Conservation (phyloP, 192 early-diverging fungal genomes). For the Coemansia sp. region DNA sequence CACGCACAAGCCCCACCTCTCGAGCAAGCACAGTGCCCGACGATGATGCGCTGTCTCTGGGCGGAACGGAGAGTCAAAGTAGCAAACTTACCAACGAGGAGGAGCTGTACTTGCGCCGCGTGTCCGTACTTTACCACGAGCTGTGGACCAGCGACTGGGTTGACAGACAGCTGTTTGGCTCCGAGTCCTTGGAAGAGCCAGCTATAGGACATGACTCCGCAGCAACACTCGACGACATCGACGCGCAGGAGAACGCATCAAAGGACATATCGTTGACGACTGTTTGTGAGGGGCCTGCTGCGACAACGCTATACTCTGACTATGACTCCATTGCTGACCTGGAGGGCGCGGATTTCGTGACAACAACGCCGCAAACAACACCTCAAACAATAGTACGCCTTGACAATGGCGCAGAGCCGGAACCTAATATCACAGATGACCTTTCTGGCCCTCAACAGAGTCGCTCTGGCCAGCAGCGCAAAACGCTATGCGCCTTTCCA, state of each 20-base stretch:
- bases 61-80: background rate
- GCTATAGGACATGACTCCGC: background rate
- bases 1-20: background rate
- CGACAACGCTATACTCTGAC: background rate
- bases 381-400: conserved; percentile 9
- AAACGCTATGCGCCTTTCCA: background rate
- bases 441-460: background rate
- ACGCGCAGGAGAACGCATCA: background rate
- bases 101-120: conserved; percentile 49
- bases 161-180: conserved; percentile 27
- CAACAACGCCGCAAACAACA: conserved; percentile 17
- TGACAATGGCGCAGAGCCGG: conserved; percentile 11
- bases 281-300: background rate
- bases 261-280: background rate
- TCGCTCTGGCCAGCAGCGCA: background rate
- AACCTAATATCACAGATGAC: background rate
- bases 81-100: conserved; percentile 27
- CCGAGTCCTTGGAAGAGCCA: conserved; percentile 3
- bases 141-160: conserved; percentile 52
- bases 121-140: conserved; percentile 52
- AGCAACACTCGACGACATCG: background rate
- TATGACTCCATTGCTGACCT: conserved; percentile 13
- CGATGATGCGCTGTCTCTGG: conserved; percentile 1
- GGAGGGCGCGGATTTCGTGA: background rate
- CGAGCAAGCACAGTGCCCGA: conserved; percentile 3